Conservation (phyloP, 2,329 filamentous ascomycete species). For the Aspergillus tubingensis region DNA sequence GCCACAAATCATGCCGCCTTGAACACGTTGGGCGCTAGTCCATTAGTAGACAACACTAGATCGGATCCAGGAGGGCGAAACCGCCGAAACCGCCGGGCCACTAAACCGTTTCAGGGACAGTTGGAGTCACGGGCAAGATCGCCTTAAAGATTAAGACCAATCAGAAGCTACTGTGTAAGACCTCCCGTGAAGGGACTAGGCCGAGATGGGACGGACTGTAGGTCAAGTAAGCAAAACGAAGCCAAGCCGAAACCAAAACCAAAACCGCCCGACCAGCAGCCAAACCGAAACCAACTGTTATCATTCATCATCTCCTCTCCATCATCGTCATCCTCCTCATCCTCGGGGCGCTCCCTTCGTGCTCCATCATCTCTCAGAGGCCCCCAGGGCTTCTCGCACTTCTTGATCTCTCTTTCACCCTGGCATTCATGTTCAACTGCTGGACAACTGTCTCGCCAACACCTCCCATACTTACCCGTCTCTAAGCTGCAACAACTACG, state of each 20-base stretch:
- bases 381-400: slow-evolving; percentile 11
- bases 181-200: background rate
- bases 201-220: background rate
- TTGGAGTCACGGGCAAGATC: background rate
- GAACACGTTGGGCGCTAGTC: background rate
- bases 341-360: background rate
- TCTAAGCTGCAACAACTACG: no score
- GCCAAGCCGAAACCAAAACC: background rate
- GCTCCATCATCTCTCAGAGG: slow-evolving; percentile 1
- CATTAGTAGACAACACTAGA: background rate
- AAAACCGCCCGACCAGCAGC: background rate
- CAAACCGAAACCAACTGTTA: background rate
- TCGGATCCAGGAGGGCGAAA: background rate
- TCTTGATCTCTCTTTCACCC: slow-evolving; percentile 7
- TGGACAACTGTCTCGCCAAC: background rate
- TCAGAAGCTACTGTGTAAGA: background rate
- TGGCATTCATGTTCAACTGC: background rate
- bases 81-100: slow-evolving; percentile 8
- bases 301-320: background rate
- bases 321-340: slow-evolving; percentile 5
- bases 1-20: background rate
- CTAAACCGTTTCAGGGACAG: slow-evolving; percentile 1
- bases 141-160: background rate
- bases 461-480: background rate
- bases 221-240: slow-evolving; percentile 1